Evolutionary conservation across 495 filamentous ascomycete species (phyloP), one percentile per base, ranked within the genome.

Genomic region (Bombardia bombarda): DNA sequence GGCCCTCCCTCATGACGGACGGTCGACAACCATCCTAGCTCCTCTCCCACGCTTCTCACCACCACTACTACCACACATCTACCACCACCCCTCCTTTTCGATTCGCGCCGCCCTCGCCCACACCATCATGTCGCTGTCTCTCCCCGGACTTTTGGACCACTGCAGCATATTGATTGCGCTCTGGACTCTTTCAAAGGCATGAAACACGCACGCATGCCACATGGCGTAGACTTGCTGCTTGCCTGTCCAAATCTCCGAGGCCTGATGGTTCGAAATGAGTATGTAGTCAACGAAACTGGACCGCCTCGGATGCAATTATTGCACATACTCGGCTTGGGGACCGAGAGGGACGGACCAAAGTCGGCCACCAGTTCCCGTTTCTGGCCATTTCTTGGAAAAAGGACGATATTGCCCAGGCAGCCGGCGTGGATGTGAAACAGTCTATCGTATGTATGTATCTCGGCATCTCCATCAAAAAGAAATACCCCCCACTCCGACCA

Each of bases 71-170:
- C 38, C 45, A n/a, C 46, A 30, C 46, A 47, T 48, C 46, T 46
- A 42, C 26, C 37, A 42, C 42, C 47, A 7, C 43, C 50, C 50
- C 40, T 46, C 42, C n/a, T 40, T 16, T 37, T 34, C 44, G 32
- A 39, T 30, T 32, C 35, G 34, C 32, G 37, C 36, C 43, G 9
- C 43, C 20, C 42, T 30, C 18, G 40, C 35, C 12, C 50, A 62
- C 57, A 58, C 57, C 59, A 51, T 49, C 57, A 50, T 51, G 20
- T 25, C 13, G 46, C 33, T 45, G 48, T 44, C 42, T 40, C 43
- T 56, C 51, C 55, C 53, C 51, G 46, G 45, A 43, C 37, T 49
- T 23, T 32, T 42, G 40, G 51, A 41, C 23, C 36, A 37, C 22
- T 51, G 49, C 45, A 40, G 42, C 51, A 44, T 19, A 51, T 51